Evolutionary conservation across 495 filamentous ascomycete genomes (phyloP).

Genomic region (Daldinia grandis): DNA sequence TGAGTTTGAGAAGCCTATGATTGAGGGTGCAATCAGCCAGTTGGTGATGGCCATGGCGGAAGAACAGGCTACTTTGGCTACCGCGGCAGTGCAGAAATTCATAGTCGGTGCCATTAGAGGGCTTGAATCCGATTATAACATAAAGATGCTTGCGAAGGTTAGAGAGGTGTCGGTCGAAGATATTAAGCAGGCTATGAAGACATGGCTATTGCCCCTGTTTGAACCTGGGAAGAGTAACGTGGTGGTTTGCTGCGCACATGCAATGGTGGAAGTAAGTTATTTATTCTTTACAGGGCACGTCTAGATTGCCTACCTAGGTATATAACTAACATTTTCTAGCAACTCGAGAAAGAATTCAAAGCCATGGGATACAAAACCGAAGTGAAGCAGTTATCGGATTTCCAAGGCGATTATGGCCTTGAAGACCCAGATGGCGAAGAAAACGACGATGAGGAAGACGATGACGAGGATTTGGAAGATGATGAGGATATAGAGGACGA

Average conservation of each 20-base stretch:
- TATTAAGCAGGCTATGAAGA: constrained; percentile 75
- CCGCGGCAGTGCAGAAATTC: constrained; percentile 83
- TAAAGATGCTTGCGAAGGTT: constrained; percentile 77
- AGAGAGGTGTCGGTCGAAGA: constrained; percentile 78
- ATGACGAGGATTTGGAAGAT: constrained; percentile 47
- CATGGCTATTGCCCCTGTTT: constrained; percentile 82
- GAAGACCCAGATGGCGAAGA: constrained; percentile 73
- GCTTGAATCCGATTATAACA: constrained; percentile 79
- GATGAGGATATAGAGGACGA: constrained; percentile 48
- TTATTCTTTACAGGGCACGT: neutral
- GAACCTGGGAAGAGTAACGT: constrained; percentile 78
- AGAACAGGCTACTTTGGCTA: constrained; percentile 81
- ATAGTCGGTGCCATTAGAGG: constrained; percentile 79
- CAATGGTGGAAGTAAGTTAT: constrained; percentile 79
- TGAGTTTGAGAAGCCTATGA: constrained; percentile 77
- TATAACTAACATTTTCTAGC: constrained; percentile 56
- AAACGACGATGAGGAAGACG: constrained; percentile 62
- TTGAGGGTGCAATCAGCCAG: constrained; percentile 89
- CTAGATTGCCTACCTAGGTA: constrained; percentile 11
- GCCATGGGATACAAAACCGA: constrained; percentile 79
- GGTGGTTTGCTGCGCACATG: constrained; percentile 85
- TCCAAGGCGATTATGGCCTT: constrained; percentile 92
- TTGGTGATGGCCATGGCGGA: constrained; percentile 87
- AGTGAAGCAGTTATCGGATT: constrained; percentile 76
- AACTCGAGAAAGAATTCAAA: constrained; percentile 74